Evolutionary conservation across 2,329 filamentous ascomycete genomes (phyloP), one percentile per base, ranked within the genome.

Genomic region (Coniella vitis): DNA sequence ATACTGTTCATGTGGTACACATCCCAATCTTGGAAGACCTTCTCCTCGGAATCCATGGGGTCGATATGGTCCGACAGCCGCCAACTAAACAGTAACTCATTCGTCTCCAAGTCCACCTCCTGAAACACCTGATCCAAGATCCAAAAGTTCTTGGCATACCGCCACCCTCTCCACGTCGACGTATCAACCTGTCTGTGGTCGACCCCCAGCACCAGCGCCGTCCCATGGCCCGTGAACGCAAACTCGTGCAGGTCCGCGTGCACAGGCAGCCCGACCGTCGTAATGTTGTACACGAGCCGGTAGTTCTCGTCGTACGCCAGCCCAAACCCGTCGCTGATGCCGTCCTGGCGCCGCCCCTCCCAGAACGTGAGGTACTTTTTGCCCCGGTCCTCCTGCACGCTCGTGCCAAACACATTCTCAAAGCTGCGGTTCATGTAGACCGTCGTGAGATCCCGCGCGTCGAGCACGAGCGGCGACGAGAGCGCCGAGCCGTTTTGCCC

Each of bases 1-100:
- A 80, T 63, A 32, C 73, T 74, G 61, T 79, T 78, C 60, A 80
- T 70, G 59, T 79, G 75, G 57, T 78, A 79, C 51, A 70, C 77
- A 57, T 81, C 76, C 62, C 74, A 80, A 1, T 68, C 63, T 19
- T 56, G 55, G 1, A 54, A 19, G 29, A 50, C 25, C 16, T 16
- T 41, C 51, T 53, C 51, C 17, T 44, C 40, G 1, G 51, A 53
- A 10, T 50, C 39, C 38, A 29, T 25, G 25, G 51, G 51, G 3
- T 32, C 32, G 31, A 53, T 50, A 52, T 66, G 60, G 7, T 67
- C 60, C 58, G 51, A 47, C 1, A 56, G 66, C 32, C 64, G 63
- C 71, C 75, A 79, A 54, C 75, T 69, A 52, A 76, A 78, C 4
- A 77, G 35, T 21, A 76, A 60, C 37, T 66, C 60, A 13, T 70